Percentiles rank a stretch among this genome's conserved stretches.
Evolutionary conservation across 1,284 basidiomycete genomes (phyloP).

Genomic region (Chalciporus sp.): DNA sequence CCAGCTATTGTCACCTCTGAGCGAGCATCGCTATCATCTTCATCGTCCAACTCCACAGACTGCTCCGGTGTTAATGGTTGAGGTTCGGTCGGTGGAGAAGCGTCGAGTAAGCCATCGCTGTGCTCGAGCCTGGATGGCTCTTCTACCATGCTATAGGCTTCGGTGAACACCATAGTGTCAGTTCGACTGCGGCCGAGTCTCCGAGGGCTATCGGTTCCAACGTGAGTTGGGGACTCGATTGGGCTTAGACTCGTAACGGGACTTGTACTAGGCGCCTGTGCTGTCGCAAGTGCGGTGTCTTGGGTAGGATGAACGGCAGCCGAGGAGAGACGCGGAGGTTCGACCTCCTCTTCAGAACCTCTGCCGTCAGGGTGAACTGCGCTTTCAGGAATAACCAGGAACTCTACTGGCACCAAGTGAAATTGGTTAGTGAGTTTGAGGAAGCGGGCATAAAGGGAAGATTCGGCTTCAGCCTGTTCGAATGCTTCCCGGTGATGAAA

Average conservation of each 20-base stretch:
- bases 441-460: slow-evolving; percentile 90
- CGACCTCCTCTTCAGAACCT: slow-evolving; percentile 36
- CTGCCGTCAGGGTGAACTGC: slow-evolving; percentile 36
- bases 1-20: slow-evolving; percentile 22
- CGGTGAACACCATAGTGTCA: slow-evolving; percentile 77
- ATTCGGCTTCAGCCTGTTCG: slow-evolving; percentile 88
- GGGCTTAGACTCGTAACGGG: slow-evolving; percentile 26
- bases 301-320: slow-evolving; percentile 45
- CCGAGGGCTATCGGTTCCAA: slow-evolving; percentile 50
- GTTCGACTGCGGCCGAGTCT: slow-evolving; percentile 63
- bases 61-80: slow-evolving; percentile 6
- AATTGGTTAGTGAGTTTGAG: slow-evolving; percentile 81
- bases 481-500: slow-evolving; percentile 93
- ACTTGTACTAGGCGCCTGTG: slow-evolving; percentile 9
- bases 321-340: slow-evolving; percentile 51
- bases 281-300: slow-evolving; percentile 20
- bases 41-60: slow-evolving; percentile 26
- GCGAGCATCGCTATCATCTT: slow-evolving; percentile 25
- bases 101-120: slow-evolving; percentile 12
- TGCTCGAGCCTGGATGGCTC: slow-evolving; percentile 41
- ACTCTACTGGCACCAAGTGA: slow-evolving; percentile 79
- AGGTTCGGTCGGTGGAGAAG: slow-evolving; percentile 13
- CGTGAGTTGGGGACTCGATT: slow-evolving; percentile 17
- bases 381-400: slow-evolving; percentile 74
- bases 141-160: slow-evolving; percentile 46